phyloP scores from a whole-genome alignment of 495 filamentous ascomycete genomes.

The Astrothelium subdiscretum region DNA sequence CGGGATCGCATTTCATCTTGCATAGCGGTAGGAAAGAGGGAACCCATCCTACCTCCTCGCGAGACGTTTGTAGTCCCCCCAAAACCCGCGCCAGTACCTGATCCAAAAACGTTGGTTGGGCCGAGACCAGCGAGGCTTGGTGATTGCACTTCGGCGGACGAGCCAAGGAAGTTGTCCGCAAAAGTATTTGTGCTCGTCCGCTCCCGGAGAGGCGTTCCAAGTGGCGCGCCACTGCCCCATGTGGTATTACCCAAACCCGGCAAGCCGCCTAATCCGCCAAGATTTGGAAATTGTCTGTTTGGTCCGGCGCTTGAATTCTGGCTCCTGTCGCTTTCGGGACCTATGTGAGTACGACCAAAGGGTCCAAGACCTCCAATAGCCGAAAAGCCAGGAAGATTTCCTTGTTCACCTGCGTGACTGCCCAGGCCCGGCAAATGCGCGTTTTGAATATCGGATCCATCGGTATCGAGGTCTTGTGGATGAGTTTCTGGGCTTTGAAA shows the following conservation, averaged over 20 bases:
- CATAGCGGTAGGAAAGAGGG: conserved; percentile 76
- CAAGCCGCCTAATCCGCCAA: conserved; percentile 51
- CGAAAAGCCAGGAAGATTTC: conserved; percentile 31
- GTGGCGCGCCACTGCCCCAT: background rate
- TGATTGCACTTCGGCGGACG: conserved; percentile 62
- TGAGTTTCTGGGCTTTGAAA: conserved; percentile 90
- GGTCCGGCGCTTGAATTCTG: conserved; percentile 77
- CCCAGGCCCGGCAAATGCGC: conserved; percentile 46
- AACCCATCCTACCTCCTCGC: conserved; percentile 72
- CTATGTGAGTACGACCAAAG: conserved; percentile 36
- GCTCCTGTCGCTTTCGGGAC: conserved; percentile 64
- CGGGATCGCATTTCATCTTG: conserved; percentile 65
- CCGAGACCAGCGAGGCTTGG: conserved; percentile 52
- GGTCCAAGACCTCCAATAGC: conserved; percentile 19
- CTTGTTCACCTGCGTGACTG: conserved; percentile 40
- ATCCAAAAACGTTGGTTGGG: conserved; percentile 35
- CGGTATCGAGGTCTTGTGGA: conserved; percentile 48
- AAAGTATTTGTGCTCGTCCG: background rate
- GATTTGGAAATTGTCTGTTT: conserved; percentile 52
- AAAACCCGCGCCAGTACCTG: conserved; percentile 34
- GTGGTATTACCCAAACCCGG: conserved; percentile 37
- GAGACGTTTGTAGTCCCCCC: conserved; percentile 48
- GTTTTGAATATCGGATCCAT: conserved; percentile 45
- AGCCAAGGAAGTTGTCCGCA: conserved; percentile 48
- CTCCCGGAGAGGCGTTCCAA: conserved; percentile 31